Evolutionary conservation across 1,284 basidiomycete genomes (phyloP).

Genomic region (Moesziomyces parantarcticus): DNA sequence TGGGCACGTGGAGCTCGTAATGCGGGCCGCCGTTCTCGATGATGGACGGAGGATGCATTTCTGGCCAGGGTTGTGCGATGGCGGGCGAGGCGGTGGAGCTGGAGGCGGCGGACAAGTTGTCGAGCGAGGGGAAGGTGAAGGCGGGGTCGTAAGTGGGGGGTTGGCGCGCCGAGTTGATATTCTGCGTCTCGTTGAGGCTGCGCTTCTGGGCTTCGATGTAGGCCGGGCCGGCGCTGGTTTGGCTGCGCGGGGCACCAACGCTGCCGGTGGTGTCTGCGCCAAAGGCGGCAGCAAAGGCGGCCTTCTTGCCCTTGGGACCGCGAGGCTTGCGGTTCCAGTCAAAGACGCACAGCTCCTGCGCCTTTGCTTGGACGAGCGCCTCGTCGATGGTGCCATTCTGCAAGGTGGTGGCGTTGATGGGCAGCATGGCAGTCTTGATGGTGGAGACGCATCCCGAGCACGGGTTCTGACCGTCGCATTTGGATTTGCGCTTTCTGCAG

Average conservation of each 20-base stretch:
- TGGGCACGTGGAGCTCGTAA: constrained; percentile 23
- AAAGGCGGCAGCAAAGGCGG: constrained; percentile 38
- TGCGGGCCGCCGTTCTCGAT: constrained; percentile 8
- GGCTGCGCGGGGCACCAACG: constrained; percentile 42
- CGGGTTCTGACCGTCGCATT: constrained; percentile 53
- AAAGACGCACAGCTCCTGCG: constrained; percentile 50
- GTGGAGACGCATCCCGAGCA: constrained; percentile 52
- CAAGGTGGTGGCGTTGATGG: constrained; percentile 29
- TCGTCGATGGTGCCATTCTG: constrained; percentile 32
- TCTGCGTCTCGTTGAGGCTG: constrained; percentile 18
- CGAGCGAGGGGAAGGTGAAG: constrained; percentile 16
- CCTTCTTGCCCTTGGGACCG: constrained; percentile 55
- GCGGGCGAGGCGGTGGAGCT: constrained; percentile 13
- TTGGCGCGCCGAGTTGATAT: background rate
- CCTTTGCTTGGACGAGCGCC: constrained; percentile 28
- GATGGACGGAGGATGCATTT: background rate
- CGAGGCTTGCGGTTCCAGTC: constrained; percentile 59
- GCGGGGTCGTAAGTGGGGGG: constrained; percentile 8
- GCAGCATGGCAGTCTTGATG: constrained; percentile 42
- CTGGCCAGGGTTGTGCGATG: constrained; percentile 1
- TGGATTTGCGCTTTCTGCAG: constrained; percentile 55
- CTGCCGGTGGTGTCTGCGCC: constrained; percentile 25
- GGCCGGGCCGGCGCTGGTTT: constrained; percentile 39
- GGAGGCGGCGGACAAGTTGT: background rate
- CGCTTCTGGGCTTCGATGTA: constrained; percentile 49